A percentile compares a stretch with the other conserved stretches of the same genome.
These are phyloP conservation scores for Neocucurbitaria cava DNA, from an alignment of 2,329 filamentous ascomycete species.

Conservation along the genomic window DNA sequence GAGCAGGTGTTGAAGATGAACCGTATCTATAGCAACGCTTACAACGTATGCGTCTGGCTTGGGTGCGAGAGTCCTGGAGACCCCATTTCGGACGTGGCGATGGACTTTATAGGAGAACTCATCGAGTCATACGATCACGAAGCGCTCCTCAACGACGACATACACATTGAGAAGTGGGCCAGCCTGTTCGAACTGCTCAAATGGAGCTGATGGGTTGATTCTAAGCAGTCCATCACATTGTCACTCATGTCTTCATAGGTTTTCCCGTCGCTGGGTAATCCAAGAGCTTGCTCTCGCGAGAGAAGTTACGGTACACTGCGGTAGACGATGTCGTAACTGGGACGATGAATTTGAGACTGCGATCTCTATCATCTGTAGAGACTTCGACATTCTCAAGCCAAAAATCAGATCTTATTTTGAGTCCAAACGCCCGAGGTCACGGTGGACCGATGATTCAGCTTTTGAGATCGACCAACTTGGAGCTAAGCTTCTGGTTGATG, in stretches of 20 bases:
- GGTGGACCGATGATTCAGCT: background rate
- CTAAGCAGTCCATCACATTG: no score
- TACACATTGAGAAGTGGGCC: background rate
- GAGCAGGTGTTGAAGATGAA: background rate
- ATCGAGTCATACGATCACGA: background rate
- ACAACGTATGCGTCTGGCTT: background rate
- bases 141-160: background rate
- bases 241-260: no score
- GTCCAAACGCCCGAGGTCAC: background rate
- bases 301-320: background rate
- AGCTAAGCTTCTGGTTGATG: background rate
- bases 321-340: background rate
- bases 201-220: background rate
- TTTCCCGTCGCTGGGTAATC: background rate
- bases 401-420: background rate
- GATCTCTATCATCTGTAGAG: background rate
- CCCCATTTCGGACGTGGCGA: background rate
- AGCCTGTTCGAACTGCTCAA: background rate
- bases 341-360: background rate
- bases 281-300: background rate
- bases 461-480: background rate
- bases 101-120: background rate
- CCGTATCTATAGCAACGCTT: background rate
- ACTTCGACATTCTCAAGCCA: background rate
- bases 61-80: background rate